A percentile compares a stretch with the other conserved stretches of the same genome.
Conservation (phyloP, 768 basidiomycete genomes). For the Lentinus tigrinus region DNA sequence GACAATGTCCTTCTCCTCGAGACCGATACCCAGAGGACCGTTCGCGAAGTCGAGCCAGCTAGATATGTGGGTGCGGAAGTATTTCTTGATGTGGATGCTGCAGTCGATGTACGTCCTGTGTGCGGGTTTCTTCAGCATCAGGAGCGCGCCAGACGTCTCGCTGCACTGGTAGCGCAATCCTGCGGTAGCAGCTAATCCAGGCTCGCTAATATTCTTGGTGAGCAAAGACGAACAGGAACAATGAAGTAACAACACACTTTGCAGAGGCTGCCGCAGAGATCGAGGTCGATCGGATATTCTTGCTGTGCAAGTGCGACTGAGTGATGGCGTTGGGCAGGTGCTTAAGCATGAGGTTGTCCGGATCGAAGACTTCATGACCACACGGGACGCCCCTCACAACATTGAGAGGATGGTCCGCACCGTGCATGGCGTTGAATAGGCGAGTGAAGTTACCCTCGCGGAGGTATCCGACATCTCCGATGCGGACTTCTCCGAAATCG, state of each 20-base stretch:
- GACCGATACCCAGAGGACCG: neutral
- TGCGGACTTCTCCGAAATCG: constrained; percentile 4
- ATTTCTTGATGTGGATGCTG: neutral
- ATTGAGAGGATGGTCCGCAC: neutral
- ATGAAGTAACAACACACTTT: neutral
- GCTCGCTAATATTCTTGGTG: neutral
- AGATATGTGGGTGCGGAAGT: neutral
- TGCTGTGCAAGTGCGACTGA: neutral
- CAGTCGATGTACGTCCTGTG: neutral
- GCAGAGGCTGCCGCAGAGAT: neutral
- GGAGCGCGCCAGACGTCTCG: constrained; percentile 6
- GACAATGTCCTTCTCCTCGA: neutral
- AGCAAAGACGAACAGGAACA: neutral
- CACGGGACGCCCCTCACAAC: neutral
- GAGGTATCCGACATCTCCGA: constrained; percentile 18
- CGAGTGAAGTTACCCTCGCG: constrained; percentile 4
- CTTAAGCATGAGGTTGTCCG: neutral
- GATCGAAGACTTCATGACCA: neutral
- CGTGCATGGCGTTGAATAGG: constrained; percentile 8
- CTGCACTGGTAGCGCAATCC: constrained; percentile 3
- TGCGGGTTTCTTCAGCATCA: neutral
- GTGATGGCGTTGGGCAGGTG: neutral
- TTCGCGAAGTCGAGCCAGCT: neutral
- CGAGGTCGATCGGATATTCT: neutral
- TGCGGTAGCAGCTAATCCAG: neutral